Evolutionary conservation across 2,329 filamentous ascomycete species (phyloP), one percentile per base, ranked within the genome.

Genomic region (Aspergillus carbonarius): DNA sequence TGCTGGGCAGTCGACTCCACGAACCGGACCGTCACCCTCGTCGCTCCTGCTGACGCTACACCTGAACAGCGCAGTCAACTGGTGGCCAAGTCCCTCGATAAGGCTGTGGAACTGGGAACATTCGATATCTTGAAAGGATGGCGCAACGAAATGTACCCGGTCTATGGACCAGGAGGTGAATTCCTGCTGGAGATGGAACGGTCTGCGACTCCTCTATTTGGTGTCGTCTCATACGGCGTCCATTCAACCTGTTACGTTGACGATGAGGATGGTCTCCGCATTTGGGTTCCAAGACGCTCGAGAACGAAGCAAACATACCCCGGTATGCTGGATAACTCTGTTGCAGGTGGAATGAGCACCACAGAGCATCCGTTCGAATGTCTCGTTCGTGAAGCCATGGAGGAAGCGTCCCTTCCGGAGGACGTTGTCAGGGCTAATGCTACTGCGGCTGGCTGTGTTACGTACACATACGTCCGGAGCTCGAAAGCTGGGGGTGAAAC

Each of bases 291-390:
- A 3, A 84, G 88, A 47, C 83, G 95, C 9, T 85, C 92, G 12
- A 81, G 80, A 52, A 84, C 81, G 59, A 99, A 98, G 80, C 86
- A 90, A 65, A 97, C 92, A 0, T 99, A 93, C 71, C 88, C 89
- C 0, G 84, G 89, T n/a, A 93, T 97, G 81, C 81, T 99, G 64
- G 95, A 99, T 75, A 99, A 98, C 74, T 92, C 92, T 1, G 95
- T 96, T 6, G 95, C 93, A 0, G 91, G 91, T 3, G 91, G 92
- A 0, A 87, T 98, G 65, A 87, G 89, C 72, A 90, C 91, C 0
- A 89, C 88, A 13, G 93, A 97, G 73, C 82, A 82, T 20, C 89
- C 91, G 0, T 88, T 92, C 50, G 92, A 93, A 70, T 92, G 89
- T 72, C 78, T 96, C 54, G 83, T 97, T 18, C 86, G 93, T 55